Conservation (phyloP, 2,329 filamentous ascomycete species). For the Fusarium compactum region DNA sequence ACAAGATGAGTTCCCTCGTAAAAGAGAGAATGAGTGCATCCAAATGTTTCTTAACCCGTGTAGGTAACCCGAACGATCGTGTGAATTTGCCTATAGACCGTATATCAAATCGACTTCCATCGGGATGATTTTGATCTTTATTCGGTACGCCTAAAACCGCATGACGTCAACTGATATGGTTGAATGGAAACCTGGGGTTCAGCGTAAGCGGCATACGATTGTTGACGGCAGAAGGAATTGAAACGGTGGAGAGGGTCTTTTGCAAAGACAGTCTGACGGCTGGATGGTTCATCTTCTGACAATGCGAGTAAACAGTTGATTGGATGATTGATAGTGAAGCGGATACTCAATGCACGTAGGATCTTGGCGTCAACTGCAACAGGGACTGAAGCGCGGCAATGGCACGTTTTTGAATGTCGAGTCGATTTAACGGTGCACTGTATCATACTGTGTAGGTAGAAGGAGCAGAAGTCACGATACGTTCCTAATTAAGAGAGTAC, state of each 20-base stretch:
- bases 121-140: not conserved
- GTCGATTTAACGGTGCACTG: not conserved
- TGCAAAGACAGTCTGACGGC: not conserved
- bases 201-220: constrained; percentile 4
- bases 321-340: not conserved
- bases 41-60: not conserved
- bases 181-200: constrained; percentile 14
- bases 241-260: constrained; percentile 21
- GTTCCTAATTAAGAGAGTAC: not conserved
- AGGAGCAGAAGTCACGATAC: not conserved
- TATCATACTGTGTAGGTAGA: constrained; percentile 27
- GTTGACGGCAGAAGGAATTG: constrained; percentile 2
- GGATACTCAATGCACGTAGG: not conserved
- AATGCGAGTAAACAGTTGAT: not conserved
- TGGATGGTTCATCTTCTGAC: not conserved
- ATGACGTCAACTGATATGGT: constrained; percentile 40
- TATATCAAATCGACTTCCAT: not conserved
- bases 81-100: not conserved
- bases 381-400: constrained; percentile 19
- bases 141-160: constrained; percentile 28
- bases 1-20: not conserved
- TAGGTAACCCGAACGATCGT: constrained; percentile 8
- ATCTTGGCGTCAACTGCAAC: constrained; percentile 10
- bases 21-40: not conserved
- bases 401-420: constrained; percentile 33